A percentile compares a stretch with the other conserved stretches of the same genome.
These are phyloP conservation scores for Lasiodiplodia theobromae DNA, from an alignment of 2,329 filamentous ascomycete species.

Conservation along the genomic window DNA sequence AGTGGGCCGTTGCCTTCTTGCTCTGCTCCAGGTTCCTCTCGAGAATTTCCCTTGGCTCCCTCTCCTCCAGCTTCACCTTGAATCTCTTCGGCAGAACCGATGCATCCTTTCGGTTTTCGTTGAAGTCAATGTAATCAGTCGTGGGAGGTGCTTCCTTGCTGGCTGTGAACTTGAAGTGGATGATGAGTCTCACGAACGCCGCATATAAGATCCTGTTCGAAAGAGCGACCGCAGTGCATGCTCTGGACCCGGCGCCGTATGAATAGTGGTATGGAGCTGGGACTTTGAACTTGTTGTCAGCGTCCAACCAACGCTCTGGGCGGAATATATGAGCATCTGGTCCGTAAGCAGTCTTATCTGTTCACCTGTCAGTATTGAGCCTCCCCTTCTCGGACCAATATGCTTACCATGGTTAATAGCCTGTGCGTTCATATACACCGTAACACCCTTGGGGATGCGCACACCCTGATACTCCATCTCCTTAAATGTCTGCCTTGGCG, in stretches of 20 bases:
- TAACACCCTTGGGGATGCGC: conserved; percentile 18
- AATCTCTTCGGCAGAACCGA: conserved; percentile 26
- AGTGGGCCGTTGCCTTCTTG: conserved; percentile 16
- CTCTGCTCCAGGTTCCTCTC: conserved; percentile 20
- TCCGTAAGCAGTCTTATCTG: conserved; percentile 25
- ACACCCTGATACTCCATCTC: conserved; percentile 23
- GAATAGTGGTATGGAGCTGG: conserved; percentile 24
- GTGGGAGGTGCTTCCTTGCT: conserved; percentile 17
- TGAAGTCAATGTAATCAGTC: conserved; percentile 26
- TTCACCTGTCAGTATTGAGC: neutral
- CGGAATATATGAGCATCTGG: conserved; percentile 26
- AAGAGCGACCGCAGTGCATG: conserved; percentile 21
- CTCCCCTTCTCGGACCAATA: no score
- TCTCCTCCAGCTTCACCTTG: conserved; percentile 16
- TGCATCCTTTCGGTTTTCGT: conserved; percentile 25
- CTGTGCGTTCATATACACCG: conserved; percentile 29
- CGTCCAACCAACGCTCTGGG: conserved; percentile 26
- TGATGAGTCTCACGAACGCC: conserved; percentile 21
- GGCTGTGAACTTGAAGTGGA: conserved; percentile 27
- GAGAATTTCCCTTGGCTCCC: conserved; percentile 22
- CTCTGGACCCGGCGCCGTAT: conserved; percentile 27
- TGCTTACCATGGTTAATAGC: conserved; percentile 28
- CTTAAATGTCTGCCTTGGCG: conserved; percentile 25
- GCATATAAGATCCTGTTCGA: conserved; percentile 26
- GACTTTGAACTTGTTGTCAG: conserved; percentile 17